These are phyloP conservation scores for Lactarius indigo DNA, from an alignment of 768 basidiomycete genomes.

Conservation along the genomic window DNA sequence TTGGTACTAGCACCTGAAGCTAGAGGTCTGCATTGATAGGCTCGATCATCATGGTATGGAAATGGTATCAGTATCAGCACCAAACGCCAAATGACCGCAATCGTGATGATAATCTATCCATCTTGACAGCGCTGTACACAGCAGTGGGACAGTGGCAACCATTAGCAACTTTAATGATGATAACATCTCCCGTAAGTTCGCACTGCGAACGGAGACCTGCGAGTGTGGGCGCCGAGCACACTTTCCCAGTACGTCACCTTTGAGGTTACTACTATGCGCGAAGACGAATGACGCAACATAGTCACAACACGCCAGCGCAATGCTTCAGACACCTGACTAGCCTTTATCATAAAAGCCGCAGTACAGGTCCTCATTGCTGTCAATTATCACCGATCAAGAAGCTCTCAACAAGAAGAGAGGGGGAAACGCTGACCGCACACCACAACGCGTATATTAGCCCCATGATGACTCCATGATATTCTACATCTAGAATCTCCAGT, in stretches of 20 bases:
- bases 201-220: background rate
- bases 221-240: background rate
- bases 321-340: background rate
- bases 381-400: background rate
- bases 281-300: background rate
- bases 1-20: background rate
- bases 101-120: background rate
- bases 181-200: background rate
- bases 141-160: background rate
- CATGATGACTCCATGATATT: background rate
- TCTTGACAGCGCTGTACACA: background rate
- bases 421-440: background rate
- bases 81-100: background rate
- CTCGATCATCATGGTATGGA: background rate
- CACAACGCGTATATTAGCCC: background rate
- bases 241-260: background rate
- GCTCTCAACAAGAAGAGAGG: too few relatives aligned
- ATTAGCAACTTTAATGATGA: background rate
- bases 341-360: background rate
- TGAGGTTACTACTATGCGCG: background rate
- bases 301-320: background rate
- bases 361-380: background rate
- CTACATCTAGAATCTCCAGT: background rate
- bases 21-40: background rate
- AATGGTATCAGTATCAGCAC: background rate